These are phyloP conservation scores for Globisporangium paddicum DNA, from an alignment of 352 stramenopile species.

Conservation along the genomic window DNA sequence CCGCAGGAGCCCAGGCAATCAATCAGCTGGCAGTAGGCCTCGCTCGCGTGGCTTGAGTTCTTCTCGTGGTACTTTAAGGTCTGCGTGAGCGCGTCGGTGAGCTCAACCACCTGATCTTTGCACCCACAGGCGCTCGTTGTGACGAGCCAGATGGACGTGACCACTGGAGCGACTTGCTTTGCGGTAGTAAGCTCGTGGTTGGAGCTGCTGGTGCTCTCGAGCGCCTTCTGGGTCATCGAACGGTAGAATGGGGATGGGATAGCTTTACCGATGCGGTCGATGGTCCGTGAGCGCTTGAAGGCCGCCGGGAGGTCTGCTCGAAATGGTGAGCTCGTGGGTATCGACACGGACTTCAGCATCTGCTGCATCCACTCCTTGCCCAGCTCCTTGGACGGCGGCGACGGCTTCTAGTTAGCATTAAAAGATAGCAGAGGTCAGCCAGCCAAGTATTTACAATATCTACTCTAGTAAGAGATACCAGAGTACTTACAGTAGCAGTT, in stretches of 20 bases:
- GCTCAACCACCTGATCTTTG: constrained; percentile 11
- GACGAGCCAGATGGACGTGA: constrained; percentile 35
- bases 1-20: constrained; percentile 25
- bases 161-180: constrained; percentile 13
- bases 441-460: background rate
- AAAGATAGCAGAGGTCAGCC: background rate
- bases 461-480: background rate
- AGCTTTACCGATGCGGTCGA: constrained; percentile 24
- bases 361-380: constrained; percentile 27
- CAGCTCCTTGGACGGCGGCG: constrained; percentile 8
- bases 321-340: constrained; percentile 7
- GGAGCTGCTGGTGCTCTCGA: constrained; percentile 13
- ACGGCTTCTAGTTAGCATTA: background rate
- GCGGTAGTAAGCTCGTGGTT: too few species aligned
- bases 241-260: constrained; percentile 24
- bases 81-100: constrained; percentile 22
- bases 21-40: constrained; percentile 38
- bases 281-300: constrained; percentile 39
- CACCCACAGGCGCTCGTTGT: constrained; percentile 28
- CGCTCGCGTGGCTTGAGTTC: constrained; percentile 19
- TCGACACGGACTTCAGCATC: constrained; percentile 20
- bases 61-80: constrained; percentile 14
- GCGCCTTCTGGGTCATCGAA: constrained; percentile 34
- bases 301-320: constrained; percentile 10
- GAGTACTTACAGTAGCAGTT: background rate